phyloP scores from a whole-genome alignment of 1,284 basidiomycete genomes.

The Naganishia albida region DNA sequence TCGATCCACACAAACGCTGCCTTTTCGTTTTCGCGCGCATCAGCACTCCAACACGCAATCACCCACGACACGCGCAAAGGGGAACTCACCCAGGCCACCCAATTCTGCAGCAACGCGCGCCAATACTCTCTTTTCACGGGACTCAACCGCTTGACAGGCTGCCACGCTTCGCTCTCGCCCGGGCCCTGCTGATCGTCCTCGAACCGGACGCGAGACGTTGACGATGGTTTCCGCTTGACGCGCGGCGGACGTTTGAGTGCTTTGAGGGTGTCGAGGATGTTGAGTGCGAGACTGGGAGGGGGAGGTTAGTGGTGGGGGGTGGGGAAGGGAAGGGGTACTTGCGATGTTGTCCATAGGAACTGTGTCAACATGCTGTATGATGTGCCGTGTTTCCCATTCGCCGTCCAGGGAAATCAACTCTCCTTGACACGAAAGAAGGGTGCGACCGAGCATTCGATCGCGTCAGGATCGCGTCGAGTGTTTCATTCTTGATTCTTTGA shows the following conservation, averaged over 20 bases:
- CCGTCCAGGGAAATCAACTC: no score
- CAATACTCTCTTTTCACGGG: constrained; percentile 12
- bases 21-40: not conserved
- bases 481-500: not conserved
- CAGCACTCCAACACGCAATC: not conserved
- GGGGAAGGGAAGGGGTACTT: not conserved
- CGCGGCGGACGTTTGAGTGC: constrained; percentile 3
- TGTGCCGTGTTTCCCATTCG: no score
- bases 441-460: not conserved
- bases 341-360: constrained; percentile 6
- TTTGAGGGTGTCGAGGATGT: constrained; percentile 20
- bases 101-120: constrained; percentile 20
- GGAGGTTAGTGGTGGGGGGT: not conserved
- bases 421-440: no score
- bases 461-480: not conserved
- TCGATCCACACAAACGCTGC: constrained; percentile 3
- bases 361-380: not conserved
- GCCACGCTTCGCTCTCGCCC: not conserved
- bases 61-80: not conserved
- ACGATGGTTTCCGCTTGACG: not conserved
- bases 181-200: not conserved
- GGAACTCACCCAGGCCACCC: constrained; percentile 24
- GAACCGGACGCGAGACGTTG: not conserved
- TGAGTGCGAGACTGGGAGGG: constrained; percentile 9
- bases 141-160: constrained; percentile 10